These are phyloP conservation scores for Backusella liffmaniae DNA, from an alignment of 192 early-diverging fungal species.

Conservation along the genomic window DNA sequence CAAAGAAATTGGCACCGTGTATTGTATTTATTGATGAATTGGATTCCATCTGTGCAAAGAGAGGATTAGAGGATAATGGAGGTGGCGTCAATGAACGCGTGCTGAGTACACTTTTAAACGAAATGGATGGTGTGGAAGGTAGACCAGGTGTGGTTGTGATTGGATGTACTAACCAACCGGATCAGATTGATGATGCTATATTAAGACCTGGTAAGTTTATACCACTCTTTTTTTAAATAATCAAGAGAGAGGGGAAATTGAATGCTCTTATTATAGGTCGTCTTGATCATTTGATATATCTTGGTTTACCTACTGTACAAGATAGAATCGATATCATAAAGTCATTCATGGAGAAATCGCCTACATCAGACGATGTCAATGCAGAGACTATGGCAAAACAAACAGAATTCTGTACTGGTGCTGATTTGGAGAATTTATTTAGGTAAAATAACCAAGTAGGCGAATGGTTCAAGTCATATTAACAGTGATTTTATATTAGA, in stretches of 20 bases:
- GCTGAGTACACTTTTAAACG: constrained; percentile 92
- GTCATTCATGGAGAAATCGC: constrained; percentile 57
- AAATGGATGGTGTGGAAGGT: constrained; percentile 96
- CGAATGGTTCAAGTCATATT: background rate
- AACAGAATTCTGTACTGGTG: constrained; percentile 74
- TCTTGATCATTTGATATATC: constrained; percentile 83
- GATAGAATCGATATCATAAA: constrained; percentile 74
- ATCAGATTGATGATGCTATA: constrained; percentile 85
- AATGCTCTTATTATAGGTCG: constrained; percentile 48
- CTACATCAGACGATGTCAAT: constrained; percentile 52
- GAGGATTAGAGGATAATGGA: constrained; percentile 57
- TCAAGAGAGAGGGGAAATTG: background rate
- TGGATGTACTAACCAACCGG: constrained; percentile 89
- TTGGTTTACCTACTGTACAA: constrained; percentile 51
- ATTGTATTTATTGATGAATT: constrained; percentile 95
- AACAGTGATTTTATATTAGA: background rate
- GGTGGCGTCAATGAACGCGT: constrained; percentile 89
- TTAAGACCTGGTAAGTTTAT: constrained; percentile 59
- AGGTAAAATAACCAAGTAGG: constrained; percentile 28
- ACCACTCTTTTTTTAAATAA: too few species aligned
- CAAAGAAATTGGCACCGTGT: constrained; percentile 83
- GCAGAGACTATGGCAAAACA: constrained; percentile 46
- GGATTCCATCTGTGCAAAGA: constrained; percentile 84
- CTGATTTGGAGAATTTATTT: constrained; percentile 69
- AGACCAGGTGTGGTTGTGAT: constrained; percentile 83